These are phyloP conservation scores for Termitomyces sp. DNA, from an alignment of 768 basidiomycete species.

Conservation along the genomic window DNA sequence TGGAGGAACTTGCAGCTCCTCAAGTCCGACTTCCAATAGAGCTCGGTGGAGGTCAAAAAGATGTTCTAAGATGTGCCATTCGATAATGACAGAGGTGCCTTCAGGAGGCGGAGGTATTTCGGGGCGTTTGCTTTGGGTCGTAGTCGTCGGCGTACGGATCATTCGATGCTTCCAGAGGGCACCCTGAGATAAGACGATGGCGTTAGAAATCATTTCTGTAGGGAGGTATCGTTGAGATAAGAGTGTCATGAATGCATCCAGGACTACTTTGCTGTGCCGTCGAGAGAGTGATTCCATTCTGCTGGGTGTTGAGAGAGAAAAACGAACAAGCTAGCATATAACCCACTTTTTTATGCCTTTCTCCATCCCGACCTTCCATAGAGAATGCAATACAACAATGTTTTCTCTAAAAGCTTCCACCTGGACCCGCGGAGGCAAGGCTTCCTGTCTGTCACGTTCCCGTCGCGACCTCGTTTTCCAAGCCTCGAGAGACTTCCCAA, in stretches of 20 bases:
- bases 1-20: slow-evolving; percentile 53
- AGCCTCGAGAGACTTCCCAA: slow-evolving; percentile 60
- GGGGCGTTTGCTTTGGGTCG: slow-evolving; percentile 17
- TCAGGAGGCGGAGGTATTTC: slow-evolving; percentile 21
- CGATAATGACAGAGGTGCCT: slow-evolving; percentile 36
- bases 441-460: slow-evolving; percentile 28
- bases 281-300: slow-evolving; percentile 47
- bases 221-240: slow-evolving; percentile 67
- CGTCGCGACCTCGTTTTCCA: slow-evolving; percentile 41
- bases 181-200: slow-evolving; percentile 68
- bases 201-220: slow-evolving; percentile 69
- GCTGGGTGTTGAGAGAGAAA: neutral
- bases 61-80: slow-evolving; percentile 63
- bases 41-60: slow-evolving; percentile 57
- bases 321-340: slow-evolving; percentile 18
- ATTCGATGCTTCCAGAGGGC: slow-evolving; percentile 83
- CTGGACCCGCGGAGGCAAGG: slow-evolving; percentile 42
- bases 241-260: slow-evolving; percentile 52
- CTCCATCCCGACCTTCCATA: slow-evolving; percentile 55
- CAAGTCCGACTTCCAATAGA: slow-evolving; percentile 59
- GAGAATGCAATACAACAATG: slow-evolving; percentile 69
- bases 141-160: slow-evolving; percentile 43
- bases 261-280: slow-evolving; percentile 40
- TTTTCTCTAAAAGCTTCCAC: slow-evolving; percentile 68
- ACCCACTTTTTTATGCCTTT: slow-evolving; percentile 52